Evolutionary conservation across 2,329 filamentous ascomycete genomes (phyloP), one percentile per base, ranked within the genome.

Genomic region (Lachnellula suecica): DNA sequence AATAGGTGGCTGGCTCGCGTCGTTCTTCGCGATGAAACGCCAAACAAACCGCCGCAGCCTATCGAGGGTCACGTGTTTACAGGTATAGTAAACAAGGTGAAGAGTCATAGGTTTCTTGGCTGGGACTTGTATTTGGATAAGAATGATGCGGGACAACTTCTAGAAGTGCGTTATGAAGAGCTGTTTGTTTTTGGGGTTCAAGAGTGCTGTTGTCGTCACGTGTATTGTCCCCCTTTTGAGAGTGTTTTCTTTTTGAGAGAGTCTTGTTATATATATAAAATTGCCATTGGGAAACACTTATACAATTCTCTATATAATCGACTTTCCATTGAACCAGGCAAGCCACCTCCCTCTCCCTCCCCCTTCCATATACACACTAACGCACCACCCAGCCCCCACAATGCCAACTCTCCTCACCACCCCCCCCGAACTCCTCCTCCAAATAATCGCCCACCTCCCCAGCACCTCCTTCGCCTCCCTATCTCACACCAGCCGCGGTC

Each of bases 381-480:
- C 11, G 17, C 9, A 35, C 42, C 19, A 15, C 27, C 19, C 29
- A 40, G 1, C 6, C 17, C 35, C 35, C 35, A 27, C 22, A 20
- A 20, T 22, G 11, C 47, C 34, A 42, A 41, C 7, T 6, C 56
- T 62, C 22, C 51, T 54, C n/a, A 49, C 51, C 43, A 49, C 62
- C 34, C 58, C 62, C 22, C 51, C 54, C 34, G 75, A 77, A 61
- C 64, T 77, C 31, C 63, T 75, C 29, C 69, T 75, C 20, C 24
- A 45, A 20, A 59, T 64, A 45, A 49, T 64, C 41, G 42, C 53
- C n/a, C 50, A 59, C 49, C 56, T 64, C 10, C 55, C 59, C 25
- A 47, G 51, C 24, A 35, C 44, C 4, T 37, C 49, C 40, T 53
- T 55, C 47, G 45, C 50, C 17, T 40, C 62, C 4, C 53, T 64